phyloP scores from a whole-genome alignment of 2,329 filamentous ascomycete species.

The Fusarium graminum region DNA sequence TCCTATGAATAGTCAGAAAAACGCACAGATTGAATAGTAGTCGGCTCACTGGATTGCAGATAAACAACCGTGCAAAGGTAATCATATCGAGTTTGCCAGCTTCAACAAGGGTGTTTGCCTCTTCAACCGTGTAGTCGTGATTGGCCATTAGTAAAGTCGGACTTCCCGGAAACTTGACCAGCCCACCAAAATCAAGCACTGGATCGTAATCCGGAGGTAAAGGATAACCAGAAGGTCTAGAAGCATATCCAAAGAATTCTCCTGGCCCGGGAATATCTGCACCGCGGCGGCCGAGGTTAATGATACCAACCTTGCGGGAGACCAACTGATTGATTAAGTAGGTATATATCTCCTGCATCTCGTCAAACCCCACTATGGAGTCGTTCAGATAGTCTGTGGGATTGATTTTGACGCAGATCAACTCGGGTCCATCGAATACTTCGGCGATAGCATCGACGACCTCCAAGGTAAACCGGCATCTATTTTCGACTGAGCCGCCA shows the following conservation, averaged over 20 bases:
- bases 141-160: slow-evolving; percentile 13
- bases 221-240: not conserved
- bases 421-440: not conserved
- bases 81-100: slow-evolving; percentile 9
- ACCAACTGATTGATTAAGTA: slow-evolving; percentile 12
- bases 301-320: not conserved
- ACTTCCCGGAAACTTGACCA: slow-evolving; percentile 16
- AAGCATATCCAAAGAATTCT: not conserved
- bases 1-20: not conserved
- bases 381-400: slow-evolving; percentile 18
- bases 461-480: slow-evolving; percentile 17
- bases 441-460: slow-evolving; percentile 4
- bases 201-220: slow-evolving; percentile 10
- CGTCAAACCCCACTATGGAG: slow-evolving; percentile 2
- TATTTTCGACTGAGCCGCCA: slow-evolving; percentile 9
- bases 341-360: slow-evolving; percentile 3
- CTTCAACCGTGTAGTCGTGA: slow-evolving; percentile 14
- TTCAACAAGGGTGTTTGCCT: slow-evolving; percentile 1
- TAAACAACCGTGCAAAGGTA: slow-evolving; percentile 8
- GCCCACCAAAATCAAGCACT: slow-evolving; percentile 9
- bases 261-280: not conserved
- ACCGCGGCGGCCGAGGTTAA: slow-evolving; percentile 18
- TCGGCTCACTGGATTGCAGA: slow-evolving; percentile 11
- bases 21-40: too few species aligned
- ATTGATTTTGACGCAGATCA: slow-evolving; percentile 14